Conservation (phyloP, 768 basidiomycete species). For the Pleurotus sapidus region DNA sequence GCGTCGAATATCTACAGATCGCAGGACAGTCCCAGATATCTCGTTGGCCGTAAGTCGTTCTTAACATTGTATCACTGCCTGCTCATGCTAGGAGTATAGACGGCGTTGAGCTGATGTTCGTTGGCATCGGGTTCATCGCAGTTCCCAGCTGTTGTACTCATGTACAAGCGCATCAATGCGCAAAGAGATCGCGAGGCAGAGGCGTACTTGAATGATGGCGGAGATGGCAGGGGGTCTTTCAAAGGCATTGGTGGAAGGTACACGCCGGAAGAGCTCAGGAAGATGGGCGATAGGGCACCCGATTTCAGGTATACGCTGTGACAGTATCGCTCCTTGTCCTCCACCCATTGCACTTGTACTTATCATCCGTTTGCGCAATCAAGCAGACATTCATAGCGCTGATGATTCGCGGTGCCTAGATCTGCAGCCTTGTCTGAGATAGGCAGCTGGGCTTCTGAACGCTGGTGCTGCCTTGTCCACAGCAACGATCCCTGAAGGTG, state of each 20-base stretch:
- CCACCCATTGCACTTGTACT: too few species aligned
- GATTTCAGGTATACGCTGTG: constrained; percentile 58
- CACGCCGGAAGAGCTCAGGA: constrained; percentile 30
- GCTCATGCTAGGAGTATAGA: constrained; percentile 32
- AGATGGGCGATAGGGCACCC: constrained; percentile 59
- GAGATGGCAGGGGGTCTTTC: constrained; percentile 16
- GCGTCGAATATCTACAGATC: constrained; percentile 61
- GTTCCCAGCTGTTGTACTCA: constrained; percentile 44
- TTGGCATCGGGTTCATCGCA: constrained; percentile 58
- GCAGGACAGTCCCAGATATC: constrained; percentile 56
- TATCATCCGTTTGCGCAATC: too few species aligned
- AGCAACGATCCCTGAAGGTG: too few species aligned
- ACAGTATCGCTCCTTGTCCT: background rate
- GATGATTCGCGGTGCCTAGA: too few species aligned
- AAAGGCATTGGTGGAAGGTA: constrained; percentile 30
- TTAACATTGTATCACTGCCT: background rate
- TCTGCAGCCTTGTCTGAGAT: too few species aligned
- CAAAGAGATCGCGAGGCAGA: constrained; percentile 37
- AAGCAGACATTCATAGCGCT: too few species aligned
- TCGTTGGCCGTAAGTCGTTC: constrained; percentile 54
- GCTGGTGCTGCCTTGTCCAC: too few species aligned
- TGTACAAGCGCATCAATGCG: constrained; percentile 56
- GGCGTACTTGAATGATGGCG: constrained; percentile 6
- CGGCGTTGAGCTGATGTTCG: constrained; percentile 63
- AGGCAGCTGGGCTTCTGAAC: too few species aligned